Evolutionary conservation across 2,329 filamentous ascomycete species (phyloP), one percentile per base, ranked within the genome.

Genomic region (Fusarium robinianum): DNA sequence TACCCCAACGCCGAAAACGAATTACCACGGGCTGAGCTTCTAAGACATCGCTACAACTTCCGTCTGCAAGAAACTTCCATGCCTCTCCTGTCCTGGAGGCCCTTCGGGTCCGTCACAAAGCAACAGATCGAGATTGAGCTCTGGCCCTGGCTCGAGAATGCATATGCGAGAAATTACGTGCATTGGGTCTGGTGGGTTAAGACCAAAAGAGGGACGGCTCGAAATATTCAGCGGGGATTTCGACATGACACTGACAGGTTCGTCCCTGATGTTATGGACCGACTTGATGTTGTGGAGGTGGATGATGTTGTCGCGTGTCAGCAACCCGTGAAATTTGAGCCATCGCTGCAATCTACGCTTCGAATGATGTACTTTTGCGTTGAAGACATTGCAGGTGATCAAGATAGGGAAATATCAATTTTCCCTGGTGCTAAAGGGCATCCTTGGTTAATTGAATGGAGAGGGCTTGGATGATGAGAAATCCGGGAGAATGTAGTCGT

Each of bases 371-470:
- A n/a, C 14, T 45, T 29, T 18, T 39, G 29, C 18, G 29, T 39
- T 23, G 17, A 35, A 11, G 41, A 39, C 14, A 24, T 35, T 10
- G 8, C 6, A 5, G 30, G 26, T 4, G 30, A 45, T 34, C 22
- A 14, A 24, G 41, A 45, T 24, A 29, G 8, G 26, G 41, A 45
- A 14, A 37, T 49, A 29, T 45, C 25, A 36, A 12, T 32, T 12
- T 11, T 49, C 16, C 41, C 31, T 37, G 41, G 46, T 8, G 34
- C 19, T 10, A 45, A 19, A 17, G 36, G 10, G 17, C 41, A 49
- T 22, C 31, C 35, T 11, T 49, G 46, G 46, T 26, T 49, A 5
- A 14, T 40, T 25, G 46, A 31, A 5, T 48, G 45, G 45, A 43
- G 45, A 29, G 33, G 27, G 9, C 39, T 42, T 5, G 44, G 42